Percentiles rank a stretch among this genome's conserved stretches.
Evolutionary conservation across 257 asterid genomes (phyloP).

Genomic region (Gentiana straminea): DNA sequence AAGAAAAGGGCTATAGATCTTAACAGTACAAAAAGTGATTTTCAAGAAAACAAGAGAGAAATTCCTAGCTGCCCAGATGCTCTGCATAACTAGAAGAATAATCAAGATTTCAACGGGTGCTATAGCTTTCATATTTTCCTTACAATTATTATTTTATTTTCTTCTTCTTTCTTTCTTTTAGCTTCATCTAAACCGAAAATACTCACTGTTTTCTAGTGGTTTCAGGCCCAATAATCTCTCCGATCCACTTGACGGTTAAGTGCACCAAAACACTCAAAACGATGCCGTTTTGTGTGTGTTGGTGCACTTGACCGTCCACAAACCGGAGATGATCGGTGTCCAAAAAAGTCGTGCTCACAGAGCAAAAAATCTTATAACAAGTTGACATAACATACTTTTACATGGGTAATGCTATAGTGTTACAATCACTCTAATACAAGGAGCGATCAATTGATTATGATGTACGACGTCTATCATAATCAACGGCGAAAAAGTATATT

Average conservation of each 20-base stretch:
- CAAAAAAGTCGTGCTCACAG: not conserved
- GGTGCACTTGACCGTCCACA: too few relatives aligned
- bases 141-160: not conserved
- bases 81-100: slow-evolving; percentile 59
- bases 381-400: too few relatives aligned
- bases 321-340: not conserved
- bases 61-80: slow-evolving; percentile 95
- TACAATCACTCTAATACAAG: too few relatives aligned
- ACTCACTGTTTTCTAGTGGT: slow-evolving; percentile 53
- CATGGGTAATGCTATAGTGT: too few relatives aligned
- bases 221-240: not conserved
- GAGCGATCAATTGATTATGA: too few relatives aligned
- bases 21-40: slow-evolving; percentile 21
- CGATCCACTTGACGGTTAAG: too few relatives aligned
- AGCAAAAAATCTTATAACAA: too few relatives aligned
- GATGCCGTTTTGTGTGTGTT: too few relatives aligned
- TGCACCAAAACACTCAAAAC: too few relatives aligned
- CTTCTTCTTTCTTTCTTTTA: not conserved
- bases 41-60: slow-evolving; percentile 46
- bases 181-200: slow-evolving; percentile 32
- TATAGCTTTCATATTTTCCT: too few relatives aligned
- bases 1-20: slow-evolving; percentile 18
- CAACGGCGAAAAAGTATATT: too few relatives aligned
- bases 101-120: not conserved
- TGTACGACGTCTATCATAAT: too few relatives aligned